phyloP scores from a whole-genome alignment of 768 basidiomycete genomes.

The Kwoniella heveanensis region DNA sequence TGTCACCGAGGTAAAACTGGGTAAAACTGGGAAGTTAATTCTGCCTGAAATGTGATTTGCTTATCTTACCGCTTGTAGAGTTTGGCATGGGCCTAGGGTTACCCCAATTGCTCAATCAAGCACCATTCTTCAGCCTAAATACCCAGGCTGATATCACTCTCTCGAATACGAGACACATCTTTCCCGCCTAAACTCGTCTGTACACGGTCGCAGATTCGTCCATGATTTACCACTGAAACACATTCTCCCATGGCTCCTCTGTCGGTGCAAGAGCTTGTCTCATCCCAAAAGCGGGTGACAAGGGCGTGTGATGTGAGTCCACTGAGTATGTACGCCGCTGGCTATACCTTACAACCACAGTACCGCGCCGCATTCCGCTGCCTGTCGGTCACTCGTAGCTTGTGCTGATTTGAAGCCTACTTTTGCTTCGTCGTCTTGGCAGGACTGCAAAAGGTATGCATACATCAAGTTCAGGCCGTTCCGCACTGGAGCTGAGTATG shows the following conservation, averaged over 20 bases:
- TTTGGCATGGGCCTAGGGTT: neutral
- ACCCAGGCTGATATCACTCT: neutral
- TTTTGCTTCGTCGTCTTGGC: neutral
- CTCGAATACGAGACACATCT: neutral
- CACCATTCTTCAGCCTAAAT: neutral
- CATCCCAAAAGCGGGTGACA: neutral
- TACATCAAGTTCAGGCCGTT: neutral
- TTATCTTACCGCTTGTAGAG: neutral
- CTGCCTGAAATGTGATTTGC: neutral
- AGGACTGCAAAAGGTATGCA: conserved; percentile 20
- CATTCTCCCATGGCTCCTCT: neutral
- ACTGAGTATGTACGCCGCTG: too few species aligned
- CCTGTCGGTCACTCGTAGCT: neutral
- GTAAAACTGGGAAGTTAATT: neutral
- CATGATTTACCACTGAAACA: neutral
- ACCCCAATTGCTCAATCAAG: neutral
- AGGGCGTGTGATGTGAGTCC: conserved; percentile 19
- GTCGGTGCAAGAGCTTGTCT: conserved; percentile 1
- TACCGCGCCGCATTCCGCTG: neutral
- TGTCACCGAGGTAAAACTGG: neutral
- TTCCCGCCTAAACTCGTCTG: neutral
- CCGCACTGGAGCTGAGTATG: neutral
- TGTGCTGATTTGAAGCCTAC: neutral
- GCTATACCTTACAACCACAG: neutral
- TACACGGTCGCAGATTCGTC: neutral